Evolutionary conservation across 2,329 filamentous ascomycete genomes (phyloP).

Genomic region (Colletotrichum sp.): DNA sequence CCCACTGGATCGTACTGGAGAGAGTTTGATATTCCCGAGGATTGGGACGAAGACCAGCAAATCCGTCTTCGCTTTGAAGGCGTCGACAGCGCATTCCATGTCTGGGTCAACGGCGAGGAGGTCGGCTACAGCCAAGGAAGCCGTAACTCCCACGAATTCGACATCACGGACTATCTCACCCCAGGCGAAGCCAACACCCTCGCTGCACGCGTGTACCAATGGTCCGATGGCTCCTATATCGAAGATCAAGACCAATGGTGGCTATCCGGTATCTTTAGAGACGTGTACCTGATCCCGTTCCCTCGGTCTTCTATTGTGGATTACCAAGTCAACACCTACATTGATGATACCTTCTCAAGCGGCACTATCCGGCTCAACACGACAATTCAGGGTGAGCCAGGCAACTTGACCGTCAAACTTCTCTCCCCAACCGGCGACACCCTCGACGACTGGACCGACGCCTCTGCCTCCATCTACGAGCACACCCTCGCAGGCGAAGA

Average conservation of each 20-base stretch:
- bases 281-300: constrained; percentile 70
- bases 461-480: constrained; percentile 27
- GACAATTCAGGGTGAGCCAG: constrained; percentile 39
- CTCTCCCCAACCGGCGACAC: not conserved
- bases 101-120: constrained; percentile 71
- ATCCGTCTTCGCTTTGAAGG: constrained; percentile 76
- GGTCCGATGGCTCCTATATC: constrained; percentile 73
- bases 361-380: constrained; percentile 54
- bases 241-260: constrained; percentile 77
- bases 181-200: constrained; percentile 56
- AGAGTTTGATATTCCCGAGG: constrained; percentile 55
- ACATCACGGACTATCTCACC: constrained; percentile 61
- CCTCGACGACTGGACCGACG: constrained; percentile 17
- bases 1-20: constrained; percentile 68
- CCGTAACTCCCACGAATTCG: constrained; percentile 77
- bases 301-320: constrained; percentile 60
- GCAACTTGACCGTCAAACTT: not conserved
- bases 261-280: constrained; percentile 70
- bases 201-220: constrained; percentile 73
- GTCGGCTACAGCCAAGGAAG: constrained; percentile 77
- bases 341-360: constrained; percentile 59
- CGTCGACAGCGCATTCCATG: constrained; percentile 73
- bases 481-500: constrained; percentile 45
- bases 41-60: constrained; percentile 52
- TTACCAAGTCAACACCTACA: constrained; percentile 57